Base-by-base conservation (phyloP, 1,284 basidiomycete species). In the Tilletiaria anomala region DNA sequence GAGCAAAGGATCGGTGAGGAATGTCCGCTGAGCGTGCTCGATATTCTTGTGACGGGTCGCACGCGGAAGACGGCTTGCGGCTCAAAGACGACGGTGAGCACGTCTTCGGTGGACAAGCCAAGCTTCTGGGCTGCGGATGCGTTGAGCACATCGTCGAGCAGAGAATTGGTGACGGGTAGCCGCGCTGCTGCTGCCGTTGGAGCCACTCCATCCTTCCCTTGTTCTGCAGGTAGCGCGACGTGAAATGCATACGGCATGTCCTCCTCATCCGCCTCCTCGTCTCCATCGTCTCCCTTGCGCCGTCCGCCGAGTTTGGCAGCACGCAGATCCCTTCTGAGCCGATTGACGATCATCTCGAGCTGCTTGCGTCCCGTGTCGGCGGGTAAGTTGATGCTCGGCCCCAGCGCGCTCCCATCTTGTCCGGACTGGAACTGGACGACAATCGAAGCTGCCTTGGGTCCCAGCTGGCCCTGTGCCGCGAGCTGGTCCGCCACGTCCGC, bases 41-140 rank as follows among this genome's bases (percentile, higher is more conserved):
- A 88, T 68, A 91, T 96, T 48, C 91, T 71, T 31, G 85, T 88
- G 14, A 93, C 87, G 32, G 85, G 85, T 52, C 89, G 74, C 11
- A 97, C 91, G 53, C 80, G 79, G 70, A 96, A 97, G 2, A 97
- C 83, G 15, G 89, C 88, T 68, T 96, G 88, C 3, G 93, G 91
- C 37, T 63, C 59, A 40, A 61, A 65, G 3, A 62, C 58, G 16
- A 65, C 47, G 19, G 54, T 55, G n/a, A 65, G 47, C 21, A 58
- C 58, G 38, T 60, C 58, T 48, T 65, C 62, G 32, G 52, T 40
- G 40, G 59, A 61, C 15, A 64, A 43, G 11, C 61, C 62, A 12
- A 64, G 51, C 43, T 55, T 50, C 43, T 55, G 50, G 2, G 61
- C 58, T 0, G 48, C 45, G 11, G 47, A 38, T 8, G 56, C 46